Percentiles rank a stretch among this genome's conserved stretches.
phyloP scores from a whole-genome alignment of 176 grass and related monocot genomes.

The Aegilops bicornis region DNA sequence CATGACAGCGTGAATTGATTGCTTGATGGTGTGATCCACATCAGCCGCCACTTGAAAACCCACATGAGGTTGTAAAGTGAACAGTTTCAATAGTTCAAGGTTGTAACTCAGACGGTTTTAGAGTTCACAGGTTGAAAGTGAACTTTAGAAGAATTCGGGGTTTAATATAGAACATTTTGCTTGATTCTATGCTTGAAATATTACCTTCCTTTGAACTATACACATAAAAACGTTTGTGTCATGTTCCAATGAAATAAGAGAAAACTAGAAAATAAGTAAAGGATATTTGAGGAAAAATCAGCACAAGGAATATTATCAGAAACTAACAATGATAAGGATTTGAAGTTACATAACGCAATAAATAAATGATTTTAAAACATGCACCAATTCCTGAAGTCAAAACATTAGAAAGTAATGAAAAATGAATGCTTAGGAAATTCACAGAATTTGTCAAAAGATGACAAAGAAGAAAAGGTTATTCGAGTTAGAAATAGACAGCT shows the following conservation, averaged over 20 bases:
- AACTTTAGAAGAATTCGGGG: too few relatives aligned
- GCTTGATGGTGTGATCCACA: conserved; percentile 7
- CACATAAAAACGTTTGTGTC: not conserved
- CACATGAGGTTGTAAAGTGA: not conserved
- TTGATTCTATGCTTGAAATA: not conserved
- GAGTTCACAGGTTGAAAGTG: too few relatives aligned
- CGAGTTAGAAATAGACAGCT: not conserved
- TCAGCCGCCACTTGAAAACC: not conserved
- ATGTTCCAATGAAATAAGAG: not conserved
- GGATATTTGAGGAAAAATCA: not conserved
- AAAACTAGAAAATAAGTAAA: not conserved
- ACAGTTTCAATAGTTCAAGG: too few relatives aligned
- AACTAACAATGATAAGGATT: not conserved
- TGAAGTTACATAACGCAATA: not conserved
- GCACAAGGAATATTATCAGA: not conserved
- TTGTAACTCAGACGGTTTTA: too few relatives aligned
- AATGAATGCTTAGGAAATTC: not conserved
- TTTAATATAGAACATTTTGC: too few relatives aligned
- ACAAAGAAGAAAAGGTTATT: not conserved
- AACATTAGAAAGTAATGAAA: not conserved
- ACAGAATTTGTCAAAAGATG: not conserved
- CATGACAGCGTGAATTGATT: not conserved
- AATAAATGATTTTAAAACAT: not conserved
- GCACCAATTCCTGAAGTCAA: not conserved
- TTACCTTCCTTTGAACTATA: not conserved